A percentile compares a stretch with the other conserved stretches of the same genome.
These are phyloP conservation scores for Wallacemonas sp. DNA, from an alignment of 208 protist species.

Conservation along the genomic window DNA sequence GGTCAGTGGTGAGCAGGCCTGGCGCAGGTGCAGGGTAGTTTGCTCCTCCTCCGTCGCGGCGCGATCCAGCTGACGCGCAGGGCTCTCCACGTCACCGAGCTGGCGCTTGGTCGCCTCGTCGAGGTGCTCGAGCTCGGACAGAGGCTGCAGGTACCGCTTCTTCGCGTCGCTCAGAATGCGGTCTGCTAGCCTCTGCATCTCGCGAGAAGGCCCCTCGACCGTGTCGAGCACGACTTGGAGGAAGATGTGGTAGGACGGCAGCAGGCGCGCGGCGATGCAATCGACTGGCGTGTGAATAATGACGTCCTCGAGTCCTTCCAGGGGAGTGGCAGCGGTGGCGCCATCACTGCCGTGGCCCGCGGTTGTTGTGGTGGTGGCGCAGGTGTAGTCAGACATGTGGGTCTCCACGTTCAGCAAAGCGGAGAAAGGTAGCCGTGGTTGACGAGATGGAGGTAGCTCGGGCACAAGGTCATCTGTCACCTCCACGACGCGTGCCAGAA, in stretches of 20 bases:
- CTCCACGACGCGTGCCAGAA: slow-evolving; percentile 25
- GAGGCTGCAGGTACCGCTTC: slow-evolving; percentile 8
- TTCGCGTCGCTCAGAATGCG: slow-evolving; percentile 16
- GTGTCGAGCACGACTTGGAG: slow-evolving; percentile 30
- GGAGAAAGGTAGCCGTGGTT: not conserved
- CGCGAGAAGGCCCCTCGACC: slow-evolving; percentile 5
- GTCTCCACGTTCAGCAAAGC: not conserved
- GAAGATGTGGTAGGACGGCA: slow-evolving; percentile 25
- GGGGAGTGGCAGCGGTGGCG: not conserved
- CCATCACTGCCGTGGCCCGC: not conserved
- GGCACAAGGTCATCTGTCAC: slow-evolving; percentile 8
- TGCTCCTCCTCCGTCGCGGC: slow-evolving; percentile 4
- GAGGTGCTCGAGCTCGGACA: slow-evolving; percentile 1
- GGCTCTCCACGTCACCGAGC: not conserved
- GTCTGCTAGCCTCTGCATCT: slow-evolving; percentile 15
- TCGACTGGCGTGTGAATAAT: not conserved
- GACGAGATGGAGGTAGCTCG: not conserved
- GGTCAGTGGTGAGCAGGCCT: slow-evolving; percentile 7
- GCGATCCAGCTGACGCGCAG: not conserved
- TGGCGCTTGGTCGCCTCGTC: not conserved
- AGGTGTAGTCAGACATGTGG: not conserved
- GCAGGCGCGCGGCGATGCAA: slow-evolving; percentile 18
- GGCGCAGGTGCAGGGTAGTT: not conserved
- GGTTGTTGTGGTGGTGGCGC: too few relatives aligned
- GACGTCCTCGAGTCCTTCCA: not conserved